Evolutionary conservation across 345 rosid species (phyloP).

Genomic region (Melastoma malabathricum): DNA sequence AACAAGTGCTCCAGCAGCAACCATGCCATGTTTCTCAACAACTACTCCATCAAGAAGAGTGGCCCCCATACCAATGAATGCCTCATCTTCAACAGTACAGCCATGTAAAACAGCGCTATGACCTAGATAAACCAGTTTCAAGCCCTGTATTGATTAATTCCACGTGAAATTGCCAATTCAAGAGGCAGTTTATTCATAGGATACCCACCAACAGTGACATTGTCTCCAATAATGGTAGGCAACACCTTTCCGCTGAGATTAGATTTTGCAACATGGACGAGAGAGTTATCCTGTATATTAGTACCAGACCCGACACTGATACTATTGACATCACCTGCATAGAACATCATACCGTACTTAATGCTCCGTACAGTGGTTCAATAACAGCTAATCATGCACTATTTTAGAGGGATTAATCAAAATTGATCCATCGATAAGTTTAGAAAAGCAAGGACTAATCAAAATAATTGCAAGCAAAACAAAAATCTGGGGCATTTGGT

Average conservation of each 20-base stretch:
- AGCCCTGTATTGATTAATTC: neutral
- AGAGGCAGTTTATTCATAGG: neutral
- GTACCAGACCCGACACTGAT: conserved; percentile 77
- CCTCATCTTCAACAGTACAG: conserved; percentile 84
- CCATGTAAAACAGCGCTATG: conserved; percentile 97
- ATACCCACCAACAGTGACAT: conserved; percentile 80
- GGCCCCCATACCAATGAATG: conserved; percentile 91
- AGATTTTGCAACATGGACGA: conserved; percentile 92
- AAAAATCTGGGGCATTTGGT: no score
- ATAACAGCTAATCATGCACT: no score
- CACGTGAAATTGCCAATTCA: neutral
- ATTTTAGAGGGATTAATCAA: no score
- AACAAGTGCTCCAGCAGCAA: conserved; percentile 97
- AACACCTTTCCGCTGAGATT: conserved; percentile 84
- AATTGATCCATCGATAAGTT: no score
- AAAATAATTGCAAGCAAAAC: no score
- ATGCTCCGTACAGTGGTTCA: no score
- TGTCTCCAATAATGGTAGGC: conserved; percentile 82
- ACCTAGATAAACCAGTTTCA: conserved; percentile 36
- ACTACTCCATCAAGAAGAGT: conserved; percentile 83
- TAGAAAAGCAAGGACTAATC: no score
- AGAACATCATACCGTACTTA: no score
- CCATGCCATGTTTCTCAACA: conserved; percentile 80
- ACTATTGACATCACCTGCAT: conserved; percentile 49
- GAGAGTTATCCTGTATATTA: conserved; percentile 94